Base-by-base conservation (phyloP, 179 eudicot genomes). In the Monotropa hypopitys region DNA sequence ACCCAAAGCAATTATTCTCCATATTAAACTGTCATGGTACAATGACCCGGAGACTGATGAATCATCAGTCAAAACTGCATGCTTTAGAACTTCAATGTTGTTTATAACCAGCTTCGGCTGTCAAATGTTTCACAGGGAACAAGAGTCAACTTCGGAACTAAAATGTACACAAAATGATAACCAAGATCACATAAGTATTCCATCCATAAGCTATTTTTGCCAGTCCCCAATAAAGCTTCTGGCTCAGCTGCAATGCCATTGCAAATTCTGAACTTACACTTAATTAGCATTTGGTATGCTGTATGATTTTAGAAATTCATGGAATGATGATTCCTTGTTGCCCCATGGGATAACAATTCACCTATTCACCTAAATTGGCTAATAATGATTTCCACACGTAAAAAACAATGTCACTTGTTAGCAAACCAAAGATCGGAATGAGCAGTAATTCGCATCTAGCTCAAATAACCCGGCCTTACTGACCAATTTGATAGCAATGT, bases 41-140 rank as follows among this genome's bases (percentile, higher is more conserved):
- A 86, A 83, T 56, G 98, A 85, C 49, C 86, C 94, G 77, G 81
- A 72, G 69, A 92, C 90, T 35, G 86, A 84, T 80, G 89, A 84
- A 83, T 84, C 90, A 81, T 94, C 90, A 3, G 79, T 82, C 46
- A 84, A 65, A 80, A 83, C 78, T 56, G 97, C 96, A 85, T 86
- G 82, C 86, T 85, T 89, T 83, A 94, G 81, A 76, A 92, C 85
- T 63, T 94, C 98, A 63, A 94, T 85, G 80, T 94, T 94, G 90
- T 94, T 94, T 81, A 94, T 80, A 84, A 94, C 91, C 79, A 94
- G 86, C 88, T 94, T 94, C 30, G 98, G 98, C 98, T 94, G 90
- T 85, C 77, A 80, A 73, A 43, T 11, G 50, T 16, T 43, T 21
- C 56, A 80, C 42, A 38, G 5, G 40, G 47, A 67, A 72, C 75